Evolutionary conservation across 768 basidiomycete species (phyloP), one percentile per base, ranked within the genome.

Genomic region (Boletus subcaerulescens): DNA sequence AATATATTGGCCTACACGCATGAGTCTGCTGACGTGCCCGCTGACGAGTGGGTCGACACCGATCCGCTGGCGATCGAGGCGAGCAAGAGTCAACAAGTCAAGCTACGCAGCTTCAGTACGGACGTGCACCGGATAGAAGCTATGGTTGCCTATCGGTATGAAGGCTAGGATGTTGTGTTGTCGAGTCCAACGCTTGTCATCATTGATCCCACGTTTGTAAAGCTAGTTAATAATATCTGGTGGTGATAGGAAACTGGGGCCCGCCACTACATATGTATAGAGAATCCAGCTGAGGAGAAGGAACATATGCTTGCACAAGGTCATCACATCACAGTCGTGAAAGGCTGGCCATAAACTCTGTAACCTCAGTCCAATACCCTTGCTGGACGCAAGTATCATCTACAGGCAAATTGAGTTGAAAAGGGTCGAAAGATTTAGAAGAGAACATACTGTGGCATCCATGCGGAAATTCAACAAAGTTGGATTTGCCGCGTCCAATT

Each of bases 101-200:
- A 97, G 73, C 81, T 99, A 75, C 78, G 96, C 63, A 94, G 85
- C 67, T 99, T 98, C 74, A 95, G 91, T 71, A 99, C 97, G 5
- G 95, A 98, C 71, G 85, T 95, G n/a, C 97, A 99, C 69, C 85
- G 92, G 53, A 91, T 99, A 67, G 91, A 98, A 70, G 93, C 95
- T 6, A 92, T 98, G 91, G 96, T 98, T 45, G 94, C 95, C 5
- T 98, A 98, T 76, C 83, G 94, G 36, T 94, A 93, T 59, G 93
- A 93, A 55, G 89, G 89, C 60, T 91, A 77, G 67, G 51, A 11
- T 6, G 24, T 52, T 50, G 22, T 26, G 15, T 47, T 33, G 22
- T 32, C 7, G 10, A 52, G 44, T 29, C 20, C 40, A 22, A 45
- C 3, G 26, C 46, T 53, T 35, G 53, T 33, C 41, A 35, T 52